Evolutionary conservation across 2,329 filamentous ascomycete genomes (phyloP).

Genomic region (Fusarium heterosporum): DNA sequence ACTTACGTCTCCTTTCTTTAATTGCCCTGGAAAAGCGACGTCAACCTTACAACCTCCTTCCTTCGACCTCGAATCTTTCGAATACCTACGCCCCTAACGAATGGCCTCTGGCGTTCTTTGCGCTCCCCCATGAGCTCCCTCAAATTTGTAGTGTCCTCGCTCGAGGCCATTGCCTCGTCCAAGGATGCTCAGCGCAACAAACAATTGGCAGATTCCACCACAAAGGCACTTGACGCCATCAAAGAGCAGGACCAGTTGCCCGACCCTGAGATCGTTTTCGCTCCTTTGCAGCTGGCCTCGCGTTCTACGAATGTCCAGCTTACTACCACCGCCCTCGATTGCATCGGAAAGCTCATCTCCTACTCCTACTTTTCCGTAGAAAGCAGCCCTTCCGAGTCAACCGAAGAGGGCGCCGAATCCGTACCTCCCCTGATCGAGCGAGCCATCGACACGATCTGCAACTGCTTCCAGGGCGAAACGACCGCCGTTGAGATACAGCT

Average conservation of each 20-base stretch:
- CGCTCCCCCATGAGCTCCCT: slow-evolving; percentile 86
- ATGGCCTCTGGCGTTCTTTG: slow-evolving; percentile 58
- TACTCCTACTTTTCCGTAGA: slow-evolving; percentile 96
- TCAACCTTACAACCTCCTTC: slow-evolving; percentile 28
- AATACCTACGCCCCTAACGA: slow-evolving; percentile 47
- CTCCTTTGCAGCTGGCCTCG: slow-evolving; percentile 89
- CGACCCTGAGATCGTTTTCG: slow-evolving; percentile 91
- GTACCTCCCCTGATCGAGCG: slow-evolving; percentile 88
- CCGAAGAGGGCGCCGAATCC: slow-evolving; percentile 55
- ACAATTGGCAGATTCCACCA: slow-evolving; percentile 82
- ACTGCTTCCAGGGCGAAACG: slow-evolving; percentile 97
- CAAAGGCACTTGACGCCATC: slow-evolving; percentile 85
- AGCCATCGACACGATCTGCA: slow-evolving; percentile 98
- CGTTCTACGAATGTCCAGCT: slow-evolving; percentile 87
- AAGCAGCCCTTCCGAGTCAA: slow-evolving; percentile 53
- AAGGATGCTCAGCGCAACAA: slow-evolving; percentile 92
- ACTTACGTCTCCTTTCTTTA: slow-evolving; percentile 42
- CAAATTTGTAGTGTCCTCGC: slow-evolving; percentile 92
- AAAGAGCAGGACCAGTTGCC: slow-evolving; percentile 86
- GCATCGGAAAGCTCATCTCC: slow-evolving; percentile 98
- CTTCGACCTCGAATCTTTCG: slow-evolving; percentile 17
- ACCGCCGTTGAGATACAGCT: slow-evolving; percentile 93
- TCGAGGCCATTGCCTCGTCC: slow-evolving; percentile 91
- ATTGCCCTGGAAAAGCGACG: slow-evolving; percentile 34
- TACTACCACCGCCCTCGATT: slow-evolving; percentile 91